Conservation (phyloP, 148 eudicot species). For the Silene uniflora region DNA sequence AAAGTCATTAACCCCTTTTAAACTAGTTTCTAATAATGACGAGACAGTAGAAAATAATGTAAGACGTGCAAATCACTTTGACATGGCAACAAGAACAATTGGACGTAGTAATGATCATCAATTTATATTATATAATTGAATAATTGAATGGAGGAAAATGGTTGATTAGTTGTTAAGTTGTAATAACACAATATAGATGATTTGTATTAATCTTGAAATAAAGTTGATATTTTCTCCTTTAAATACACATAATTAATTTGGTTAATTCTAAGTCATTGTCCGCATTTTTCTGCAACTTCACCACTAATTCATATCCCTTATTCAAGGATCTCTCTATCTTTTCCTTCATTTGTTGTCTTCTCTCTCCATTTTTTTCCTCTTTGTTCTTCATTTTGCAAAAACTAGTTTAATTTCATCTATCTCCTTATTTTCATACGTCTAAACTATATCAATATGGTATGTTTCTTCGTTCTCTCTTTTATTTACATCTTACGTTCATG, state of each 20-base stretch:
- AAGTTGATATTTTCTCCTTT: neutral
- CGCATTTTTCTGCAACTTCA: conserved; percentile 36
- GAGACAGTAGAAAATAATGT: no score
- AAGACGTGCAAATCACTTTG: no score
- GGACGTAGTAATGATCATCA: no score
- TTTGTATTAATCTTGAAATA: neutral
- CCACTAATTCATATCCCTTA: conserved; percentile 29
- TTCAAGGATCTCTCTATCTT: conserved; percentile 34
- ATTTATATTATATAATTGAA: neutral
- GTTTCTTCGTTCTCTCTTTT: conserved; percentile 5
- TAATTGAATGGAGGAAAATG: conserved; percentile 4
- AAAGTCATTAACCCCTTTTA: no score
- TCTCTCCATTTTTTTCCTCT: neutral
- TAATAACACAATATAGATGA: no score
- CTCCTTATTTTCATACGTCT: neutral
- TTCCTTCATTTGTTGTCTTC: neutral
- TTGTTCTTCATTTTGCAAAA: conserved; percentile 11
- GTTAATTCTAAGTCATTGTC: conserved; percentile 22
- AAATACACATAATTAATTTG: neutral
- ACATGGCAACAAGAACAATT: no score
- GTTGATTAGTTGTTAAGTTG: conserved; percentile 12
- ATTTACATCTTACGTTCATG: neutral
- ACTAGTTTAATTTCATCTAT: neutral
- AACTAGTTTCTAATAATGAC: no score
- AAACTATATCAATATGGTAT: conserved; percentile 30